Evolutionary conservation across 352 stramenopile genomes (phyloP).

Genomic region (Phytophthora uliginosa): DNA sequence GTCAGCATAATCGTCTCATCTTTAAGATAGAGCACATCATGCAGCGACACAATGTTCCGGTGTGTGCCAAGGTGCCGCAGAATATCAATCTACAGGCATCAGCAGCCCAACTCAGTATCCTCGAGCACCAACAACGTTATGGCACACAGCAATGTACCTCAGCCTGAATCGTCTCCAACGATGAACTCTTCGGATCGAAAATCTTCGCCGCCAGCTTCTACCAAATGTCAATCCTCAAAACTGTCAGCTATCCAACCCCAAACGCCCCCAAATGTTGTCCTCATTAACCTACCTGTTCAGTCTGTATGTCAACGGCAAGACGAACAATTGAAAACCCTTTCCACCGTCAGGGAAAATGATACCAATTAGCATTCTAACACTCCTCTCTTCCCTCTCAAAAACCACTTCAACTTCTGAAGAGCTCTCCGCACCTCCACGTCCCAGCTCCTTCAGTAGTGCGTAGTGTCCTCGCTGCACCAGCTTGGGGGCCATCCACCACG

Average conservation of each 20-base stretch:
- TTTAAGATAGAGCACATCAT: slow-evolving; percentile 69
- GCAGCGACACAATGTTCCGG: slow-evolving; percentile 76
- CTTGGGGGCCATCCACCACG: slow-evolving; percentile 14
- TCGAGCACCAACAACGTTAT: neutral
- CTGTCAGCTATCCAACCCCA: slow-evolving; percentile 5
- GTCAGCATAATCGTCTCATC: slow-evolving; percentile 86
- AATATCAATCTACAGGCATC: slow-evolving; percentile 58
- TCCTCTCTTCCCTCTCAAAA: neutral
- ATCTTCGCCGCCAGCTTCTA: slow-evolving; percentile 78
- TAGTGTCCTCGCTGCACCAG: slow-evolving; percentile 53
- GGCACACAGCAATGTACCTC: slow-evolving; percentile 42
- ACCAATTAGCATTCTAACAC: neutral
- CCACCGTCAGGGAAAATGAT: slow-evolving; percentile 13
- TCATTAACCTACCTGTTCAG: slow-evolving; percentile 39
- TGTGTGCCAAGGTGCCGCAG: slow-evolving; percentile 68
- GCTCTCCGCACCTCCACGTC: slow-evolving; percentile 52
- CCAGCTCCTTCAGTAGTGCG: slow-evolving; percentile 69
- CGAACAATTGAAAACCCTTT: slow-evolving; percentile 77
- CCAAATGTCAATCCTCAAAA: slow-evolving; percentile 7
- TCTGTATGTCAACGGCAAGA: slow-evolving; percentile 67
- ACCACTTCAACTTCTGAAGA: neutral
- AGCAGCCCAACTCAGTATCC: neutral
- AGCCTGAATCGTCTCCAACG: slow-evolving; percentile 62
- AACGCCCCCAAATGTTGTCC: too few relatives aligned
- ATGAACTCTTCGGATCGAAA: slow-evolving; percentile 73